Evolutionary conservation across 768 basidiomycete species (phyloP), one percentile per base, ranked within the genome.

Genomic region (Sistotremastrum niveocremeum): DNA sequence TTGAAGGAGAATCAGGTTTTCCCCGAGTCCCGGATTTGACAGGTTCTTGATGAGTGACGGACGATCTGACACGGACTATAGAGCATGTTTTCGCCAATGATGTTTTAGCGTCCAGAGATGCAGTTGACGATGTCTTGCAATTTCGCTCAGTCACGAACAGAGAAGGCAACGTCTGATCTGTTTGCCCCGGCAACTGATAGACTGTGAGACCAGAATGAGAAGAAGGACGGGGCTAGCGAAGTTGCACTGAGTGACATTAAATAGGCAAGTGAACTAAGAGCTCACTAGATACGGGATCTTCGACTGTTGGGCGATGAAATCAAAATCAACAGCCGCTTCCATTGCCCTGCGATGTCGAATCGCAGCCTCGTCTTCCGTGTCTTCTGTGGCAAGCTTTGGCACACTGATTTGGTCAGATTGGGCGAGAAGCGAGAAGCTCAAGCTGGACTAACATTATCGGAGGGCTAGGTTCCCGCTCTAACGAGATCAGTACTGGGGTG

Each of bases 261-360:
- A 9, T 35, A 10, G 6, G 38, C 39, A 31, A 5, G 36, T 29
- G 7, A 34, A 29, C 33, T 29, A 12, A 29, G 33, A 5, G 7
- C 62, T 44, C 49, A 64, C 62, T 3, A 43, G 31, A 36, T 46
- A 47, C 7, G 51, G 45, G 34, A 51, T 56, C 6, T 30, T 45
- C 5, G 59, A 59, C 47, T 57, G 53, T 5, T 43, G 40, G 34
- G 55, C 9, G 29, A 65, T 47, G 52, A 54, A 54, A 5, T 47
- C 50, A 4, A 54, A 46, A 34, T 64, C 61, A 7, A 65, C 62
- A 4, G 61, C 62, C 34, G 51, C 52, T 3, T 52, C 57, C 7
- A 43, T 48, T 1, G 62, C 62, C 10, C 54, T 59, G 2, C 48
- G 34, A 3, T 49, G 52, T 30, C 64, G 54, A 4, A 49, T 33